Conservation (phyloP, 805 yeast species). For the Wickerhamomyces silvicola region DNA sequence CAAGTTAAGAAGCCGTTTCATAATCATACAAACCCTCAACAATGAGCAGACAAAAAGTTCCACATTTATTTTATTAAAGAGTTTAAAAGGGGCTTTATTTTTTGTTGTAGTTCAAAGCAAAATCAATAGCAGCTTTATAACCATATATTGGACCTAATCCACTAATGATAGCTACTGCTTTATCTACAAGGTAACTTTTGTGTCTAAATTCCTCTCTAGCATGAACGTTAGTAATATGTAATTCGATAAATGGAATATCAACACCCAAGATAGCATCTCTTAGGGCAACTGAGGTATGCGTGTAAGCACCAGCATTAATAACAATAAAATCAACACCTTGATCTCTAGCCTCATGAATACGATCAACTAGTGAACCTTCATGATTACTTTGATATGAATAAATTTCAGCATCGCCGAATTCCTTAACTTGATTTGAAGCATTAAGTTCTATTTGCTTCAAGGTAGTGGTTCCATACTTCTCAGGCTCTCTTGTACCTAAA, state of each 20-base stretch:
- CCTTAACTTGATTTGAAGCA: slow-evolving; percentile 21
- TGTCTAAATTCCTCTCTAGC: slow-evolving; percentile 47
- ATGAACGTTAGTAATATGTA: slow-evolving; percentile 46
- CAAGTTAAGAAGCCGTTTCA: too few species aligned
- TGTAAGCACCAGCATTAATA: slow-evolving; percentile 47
- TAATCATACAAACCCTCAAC: too few species aligned
- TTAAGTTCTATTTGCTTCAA: slow-evolving; percentile 36
- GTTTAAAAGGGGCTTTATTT: slow-evolving; percentile 1
- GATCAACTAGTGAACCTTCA: slow-evolving; percentile 41
- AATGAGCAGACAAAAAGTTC: too few species aligned
- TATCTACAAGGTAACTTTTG: slow-evolving; percentile 41
- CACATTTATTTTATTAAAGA: too few species aligned
- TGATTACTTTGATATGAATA: slow-evolving; percentile 36
- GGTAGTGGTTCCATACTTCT: slow-evolving; percentile 43
- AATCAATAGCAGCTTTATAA: slow-evolving; percentile 24
- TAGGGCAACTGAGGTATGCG: slow-evolving; percentile 44
- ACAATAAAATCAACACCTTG: slow-evolving; percentile 34
- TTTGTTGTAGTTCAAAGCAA: slow-evolving; percentile 18
- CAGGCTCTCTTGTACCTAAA: slow-evolving; percentile 44
- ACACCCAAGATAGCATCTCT: slow-evolving; percentile 45
- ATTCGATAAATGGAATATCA: slow-evolving; percentile 42
- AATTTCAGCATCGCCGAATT: slow-evolving; percentile 24
- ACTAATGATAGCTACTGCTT: slow-evolving; percentile 37
- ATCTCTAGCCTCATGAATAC: slow-evolving; percentile 39
- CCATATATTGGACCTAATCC: slow-evolving; percentile 25